These are phyloP conservation scores for Didymella exigua DNA, from an alignment of 2,329 filamentous ascomycete species.

Conservation along the genomic window DNA sequence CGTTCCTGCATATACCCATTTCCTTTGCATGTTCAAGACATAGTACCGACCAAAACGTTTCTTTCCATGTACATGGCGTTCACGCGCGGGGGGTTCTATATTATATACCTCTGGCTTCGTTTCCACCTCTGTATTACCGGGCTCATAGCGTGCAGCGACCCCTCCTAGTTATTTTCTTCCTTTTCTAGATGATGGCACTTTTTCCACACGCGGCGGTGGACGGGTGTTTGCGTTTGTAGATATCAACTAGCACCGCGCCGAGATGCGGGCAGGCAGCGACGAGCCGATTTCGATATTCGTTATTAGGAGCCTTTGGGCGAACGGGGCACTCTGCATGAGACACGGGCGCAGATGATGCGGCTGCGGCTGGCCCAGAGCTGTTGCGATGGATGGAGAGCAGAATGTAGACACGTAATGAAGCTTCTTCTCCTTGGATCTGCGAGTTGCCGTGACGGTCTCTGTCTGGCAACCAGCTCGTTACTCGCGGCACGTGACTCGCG, in stretches of 20 bases:
- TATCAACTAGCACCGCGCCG: conserved; percentile 10
- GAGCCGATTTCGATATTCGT: neutral
- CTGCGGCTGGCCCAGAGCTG: conserved; percentile 15
- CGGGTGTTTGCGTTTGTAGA: conserved; percentile 14
- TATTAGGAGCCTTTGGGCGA: conserved; percentile 5
- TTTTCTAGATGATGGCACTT: neutral
- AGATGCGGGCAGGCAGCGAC: conserved; percentile 10
- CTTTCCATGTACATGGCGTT: conserved; percentile 36
- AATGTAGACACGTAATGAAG: neutral
- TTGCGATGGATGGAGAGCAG: neutral
- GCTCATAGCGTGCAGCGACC: conserved; percentile 44
- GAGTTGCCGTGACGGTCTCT: too few species aligned
- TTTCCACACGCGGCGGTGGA: neutral
- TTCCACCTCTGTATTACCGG: conserved; percentile 22
- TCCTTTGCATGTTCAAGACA: conserved; percentile 26
- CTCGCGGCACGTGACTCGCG: too few species aligned
- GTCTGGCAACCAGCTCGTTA: too few species aligned
- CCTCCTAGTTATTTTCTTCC: conserved; percentile 24
- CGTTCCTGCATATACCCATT: conserved; percentile 37
- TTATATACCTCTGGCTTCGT: conserved; percentile 17
- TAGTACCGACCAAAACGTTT: conserved; percentile 30
- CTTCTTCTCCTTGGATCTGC: neutral
- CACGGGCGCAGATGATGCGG: conserved; percentile 1
- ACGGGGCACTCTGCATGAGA: conserved; percentile 1
- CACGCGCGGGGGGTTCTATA: conserved; percentile 11